Percentiles rank a stretch among this genome's conserved stretches.
Evolutionary conservation across 495 filamentous ascomycete genomes (phyloP).

Genomic region (Talaromyces thailandensis): DNA sequence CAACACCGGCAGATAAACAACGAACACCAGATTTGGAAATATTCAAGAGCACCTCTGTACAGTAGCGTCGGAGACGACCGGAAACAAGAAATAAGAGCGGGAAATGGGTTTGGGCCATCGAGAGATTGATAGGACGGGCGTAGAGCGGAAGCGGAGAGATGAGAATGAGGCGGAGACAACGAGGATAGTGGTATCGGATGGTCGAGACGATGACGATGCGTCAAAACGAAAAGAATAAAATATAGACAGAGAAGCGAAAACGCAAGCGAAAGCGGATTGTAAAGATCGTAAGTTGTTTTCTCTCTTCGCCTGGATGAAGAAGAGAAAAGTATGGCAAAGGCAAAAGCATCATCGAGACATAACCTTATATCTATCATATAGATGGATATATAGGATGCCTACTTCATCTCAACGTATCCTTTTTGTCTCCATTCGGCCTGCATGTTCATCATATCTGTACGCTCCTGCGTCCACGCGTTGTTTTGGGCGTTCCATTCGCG

Average conservation of each 20-base stretch:
- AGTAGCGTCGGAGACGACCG: background rate
- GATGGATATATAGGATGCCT: background rate
- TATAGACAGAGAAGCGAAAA: background rate
- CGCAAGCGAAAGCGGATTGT: background rate
- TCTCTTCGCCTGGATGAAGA: background rate
- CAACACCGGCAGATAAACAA: background rate
- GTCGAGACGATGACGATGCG: background rate
- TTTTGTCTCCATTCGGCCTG: constrained; percentile 30
- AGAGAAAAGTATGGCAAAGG: background rate
- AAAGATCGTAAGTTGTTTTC: background rate
- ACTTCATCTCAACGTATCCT: constrained; percentile 20
- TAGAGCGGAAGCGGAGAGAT: background rate
- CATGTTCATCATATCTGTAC: constrained; percentile 53
- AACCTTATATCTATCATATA: background rate
- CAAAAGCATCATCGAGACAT: constrained; percentile 2
- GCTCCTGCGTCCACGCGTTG: constrained; percentile 46
- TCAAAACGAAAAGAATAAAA: background rate
- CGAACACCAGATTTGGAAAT: background rate
- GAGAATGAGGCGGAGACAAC: background rate
- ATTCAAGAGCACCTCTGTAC: background rate
- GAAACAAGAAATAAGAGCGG: background rate
- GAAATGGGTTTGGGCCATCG: background rate
- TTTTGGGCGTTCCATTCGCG: constrained; percentile 51
- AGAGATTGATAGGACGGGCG: background rate
- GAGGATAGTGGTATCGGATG: background rate